Base-by-base conservation (phyloP, 2,329 filamentous ascomycete genomes). In the Penicillium aurantiogriseum region DNA sequence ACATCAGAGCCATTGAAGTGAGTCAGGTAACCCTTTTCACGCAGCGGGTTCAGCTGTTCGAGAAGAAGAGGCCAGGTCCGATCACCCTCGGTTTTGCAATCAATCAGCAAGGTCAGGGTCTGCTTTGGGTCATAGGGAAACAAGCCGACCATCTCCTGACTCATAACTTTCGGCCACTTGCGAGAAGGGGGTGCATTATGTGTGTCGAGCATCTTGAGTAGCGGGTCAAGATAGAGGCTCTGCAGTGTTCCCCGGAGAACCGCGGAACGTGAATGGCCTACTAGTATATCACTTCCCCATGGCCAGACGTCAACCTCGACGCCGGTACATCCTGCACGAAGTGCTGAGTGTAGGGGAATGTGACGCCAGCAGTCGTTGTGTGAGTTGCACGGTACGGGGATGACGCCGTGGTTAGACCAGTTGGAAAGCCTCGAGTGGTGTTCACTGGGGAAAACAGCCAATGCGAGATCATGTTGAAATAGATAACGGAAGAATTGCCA, bases 301-400 rank as follows among this genome's bases (percentile, higher is more conserved):
- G 84, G 76, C 85, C 86, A 91, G 23, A 91, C 82, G 67, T 91
- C 88, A 2, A 86, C 87, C 72, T 91, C 88, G 4, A 89, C 79
- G 10, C 85, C 82, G 6, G 83, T 82, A 63, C 85, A 88, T 7
- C 85, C 84, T 5, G 81, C 80, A 8, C 76, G 71, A 1, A 88
- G 70, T 23, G 88, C 88, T 11, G 84, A 84, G 64, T 83, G 86
- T 4, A 91, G 77, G 0, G 88, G 87, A 0, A 83, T 77, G 19
- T 77, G 77, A 48, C 85, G 82, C 84, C 85, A 88, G 71, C 90
- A 90, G 70, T 90, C 87, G 64, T 90, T 89, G 68, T 90, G 87
- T 1, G 84, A 87, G 69, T 89, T 86, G 60, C 85, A 87, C 2
- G 77, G 75, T 31, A 86, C 79, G 1, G 85, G 84, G 2, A 76